A percentile compares a stretch with the other conserved stretches of the same genome.
Evolutionary conservation across 805 yeast genomes (phyloP).

Genomic region (Zygoascus flipseniorum): DNA sequence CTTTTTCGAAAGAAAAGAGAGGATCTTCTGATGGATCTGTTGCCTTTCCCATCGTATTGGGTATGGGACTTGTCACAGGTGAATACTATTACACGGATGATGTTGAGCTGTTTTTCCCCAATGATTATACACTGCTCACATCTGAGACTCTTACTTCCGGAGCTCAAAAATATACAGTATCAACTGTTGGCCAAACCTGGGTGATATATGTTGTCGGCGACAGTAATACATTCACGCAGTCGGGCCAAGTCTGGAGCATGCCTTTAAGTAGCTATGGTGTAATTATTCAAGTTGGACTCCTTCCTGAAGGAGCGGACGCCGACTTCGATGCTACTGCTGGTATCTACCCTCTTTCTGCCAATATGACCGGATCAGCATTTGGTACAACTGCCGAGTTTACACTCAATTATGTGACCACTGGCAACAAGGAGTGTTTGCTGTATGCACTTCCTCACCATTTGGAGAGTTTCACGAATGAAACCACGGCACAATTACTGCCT

Average conservation of each 20-base stretch:
- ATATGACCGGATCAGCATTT: background rate
- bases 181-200: slow-evolving; percentile 35
- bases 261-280: too few species aligned
- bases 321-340: background rate
- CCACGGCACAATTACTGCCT: slow-evolving; percentile 7
- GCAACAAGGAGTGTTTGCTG: slow-evolving; percentile 28
- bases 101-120: slow-evolving; percentile 37
- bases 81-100: slow-evolving; percentile 40
- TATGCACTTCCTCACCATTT: slow-evolving; percentile 67
- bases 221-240: too few species aligned
- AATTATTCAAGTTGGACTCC: too few species aligned
- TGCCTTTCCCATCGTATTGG: slow-evolving; percentile 61
- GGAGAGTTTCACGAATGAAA: slow-evolving; percentile 28
- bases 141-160: slow-evolving; percentile 18
- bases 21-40: slow-evolving; percentile 27
- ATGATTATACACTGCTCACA: slow-evolving; percentile 36
- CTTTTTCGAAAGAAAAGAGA: too few species aligned
- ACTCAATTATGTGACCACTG: background rate
- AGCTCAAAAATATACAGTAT: slow-evolving; percentile 17
- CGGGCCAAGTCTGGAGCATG: slow-evolving; percentile 44
- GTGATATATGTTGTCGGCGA: slow-evolving; percentile 22
- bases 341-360: background rate
- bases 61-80: slow-evolving; percentile 74
- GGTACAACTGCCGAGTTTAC: background rate
- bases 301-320: background rate